Percentiles rank a stretch among this genome's conserved stretches.
Conservation (phyloP, 106 monocot genomes). For the Dendrobium catenatum region DNA sequence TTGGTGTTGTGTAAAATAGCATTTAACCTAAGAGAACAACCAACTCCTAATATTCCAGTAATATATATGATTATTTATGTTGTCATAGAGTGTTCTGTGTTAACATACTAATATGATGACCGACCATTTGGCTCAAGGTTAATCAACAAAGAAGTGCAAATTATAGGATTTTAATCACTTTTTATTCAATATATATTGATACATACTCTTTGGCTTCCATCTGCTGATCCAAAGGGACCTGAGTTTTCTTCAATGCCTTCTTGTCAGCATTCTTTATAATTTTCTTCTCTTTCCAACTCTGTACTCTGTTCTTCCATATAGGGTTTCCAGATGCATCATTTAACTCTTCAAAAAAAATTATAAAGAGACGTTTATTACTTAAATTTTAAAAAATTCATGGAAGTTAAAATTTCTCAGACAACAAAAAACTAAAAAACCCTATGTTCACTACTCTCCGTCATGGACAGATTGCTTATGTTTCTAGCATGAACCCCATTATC, state of each 20-base stretch:
- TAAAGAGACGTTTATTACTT: neutral
- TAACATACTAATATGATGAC: neutral
- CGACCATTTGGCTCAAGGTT: neutral
- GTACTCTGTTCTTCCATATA: slow-evolving; percentile 90
- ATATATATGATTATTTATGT: neutral
- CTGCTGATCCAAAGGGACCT: slow-evolving; percentile 63
- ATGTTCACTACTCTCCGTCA: slow-evolving; percentile 58
- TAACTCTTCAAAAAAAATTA: slow-evolving; percentile 40
- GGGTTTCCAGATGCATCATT: slow-evolving; percentile 68
- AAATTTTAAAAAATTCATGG: neutral
- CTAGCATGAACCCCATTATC: slow-evolving; percentile 55
- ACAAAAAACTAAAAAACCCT: neutral
- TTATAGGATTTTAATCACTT: neutral
- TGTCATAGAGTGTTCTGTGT: neutral
- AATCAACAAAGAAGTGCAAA: neutral
- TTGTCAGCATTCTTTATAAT: slow-evolving; percentile 47
- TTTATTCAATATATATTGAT: neutral
- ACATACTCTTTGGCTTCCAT: slow-evolving; percentile 79
- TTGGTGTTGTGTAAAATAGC: too few relatives aligned
- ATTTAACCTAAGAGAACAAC: neutral
- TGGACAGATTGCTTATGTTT: slow-evolving; percentile 64
- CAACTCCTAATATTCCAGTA: neutral
- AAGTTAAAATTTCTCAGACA: neutral
- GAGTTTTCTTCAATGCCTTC: slow-evolving; percentile 35
- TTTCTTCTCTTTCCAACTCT: slow-evolving; percentile 94